These are phyloP conservation scores for Aspergillus japonicus DNA, from an alignment of 2,329 filamentous ascomycete species.

Conservation along the genomic window DNA sequence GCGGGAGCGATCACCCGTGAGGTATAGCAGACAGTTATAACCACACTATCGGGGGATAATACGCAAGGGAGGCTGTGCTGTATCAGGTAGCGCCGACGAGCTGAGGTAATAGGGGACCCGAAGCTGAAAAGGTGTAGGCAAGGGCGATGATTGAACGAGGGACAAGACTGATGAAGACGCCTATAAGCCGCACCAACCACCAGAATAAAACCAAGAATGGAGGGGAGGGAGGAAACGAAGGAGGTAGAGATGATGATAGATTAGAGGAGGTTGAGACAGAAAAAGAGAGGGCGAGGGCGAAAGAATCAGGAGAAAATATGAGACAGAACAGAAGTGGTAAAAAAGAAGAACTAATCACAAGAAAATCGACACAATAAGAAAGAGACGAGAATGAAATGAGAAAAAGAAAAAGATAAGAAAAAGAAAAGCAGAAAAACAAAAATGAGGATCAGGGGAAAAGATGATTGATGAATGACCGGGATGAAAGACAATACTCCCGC, in stretches of 20 bases:
- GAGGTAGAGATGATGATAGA: neutral
- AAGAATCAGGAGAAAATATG: conserved; percentile 19
- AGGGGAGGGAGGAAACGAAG: conserved; percentile 15
- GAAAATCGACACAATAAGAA: neutral
- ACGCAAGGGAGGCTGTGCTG: conserved; percentile 5
- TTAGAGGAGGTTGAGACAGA: conserved; percentile 12
- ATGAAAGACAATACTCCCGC: neutral
- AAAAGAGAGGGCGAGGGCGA: conserved; percentile 12
- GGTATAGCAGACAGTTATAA: conserved; percentile 6
- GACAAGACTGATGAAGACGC: conserved; percentile 7
- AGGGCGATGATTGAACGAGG: conserved; percentile 4
- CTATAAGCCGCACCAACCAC: conserved; percentile 9
- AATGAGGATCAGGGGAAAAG: neutral
- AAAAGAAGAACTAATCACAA: conserved; percentile 18
- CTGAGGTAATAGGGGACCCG: conserved; percentile 4
- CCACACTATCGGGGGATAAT: conserved; percentile 3
- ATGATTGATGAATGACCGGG: neutral
- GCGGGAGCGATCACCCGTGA: conserved; percentile 3
- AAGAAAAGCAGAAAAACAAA: conserved; percentile 2
- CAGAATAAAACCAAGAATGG: conserved; percentile 10
- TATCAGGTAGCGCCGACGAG: neutral
- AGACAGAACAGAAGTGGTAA: conserved; percentile 13
- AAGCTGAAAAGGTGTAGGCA: conserved; percentile 4
- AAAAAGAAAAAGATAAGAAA: conserved; percentile 4
- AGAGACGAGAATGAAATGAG: conserved; percentile 10